These are phyloP conservation scores for Yamadazyma sp. DNA, from an alignment of 805 yeast species.

Conservation along the genomic window DNA sequence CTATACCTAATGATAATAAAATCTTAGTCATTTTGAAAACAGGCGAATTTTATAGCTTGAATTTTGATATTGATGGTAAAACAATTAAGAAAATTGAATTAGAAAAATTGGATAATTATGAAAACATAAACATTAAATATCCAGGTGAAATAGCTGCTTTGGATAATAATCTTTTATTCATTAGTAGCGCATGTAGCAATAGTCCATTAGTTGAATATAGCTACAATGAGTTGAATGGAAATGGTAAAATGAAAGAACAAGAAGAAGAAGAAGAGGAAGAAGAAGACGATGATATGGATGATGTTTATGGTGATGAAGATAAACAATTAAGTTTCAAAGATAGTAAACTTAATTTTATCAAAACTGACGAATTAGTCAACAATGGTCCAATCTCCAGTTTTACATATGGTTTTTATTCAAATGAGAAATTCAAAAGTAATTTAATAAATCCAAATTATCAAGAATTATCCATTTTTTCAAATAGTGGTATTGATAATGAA, in stretches of 20 bases:
- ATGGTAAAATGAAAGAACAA: constrained; percentile 8
- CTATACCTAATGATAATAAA: constrained; percentile 34
- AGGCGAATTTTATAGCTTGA: constrained; percentile 34
- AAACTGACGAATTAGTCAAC: constrained; percentile 55
- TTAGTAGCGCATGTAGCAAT: constrained; percentile 61
- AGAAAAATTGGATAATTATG: constrained; percentile 30
- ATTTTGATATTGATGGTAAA: constrained; percentile 42
- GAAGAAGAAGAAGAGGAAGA: constrained; percentile 32
- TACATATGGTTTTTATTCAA: constrained; percentile 58
- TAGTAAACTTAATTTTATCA: constrained; percentile 32
- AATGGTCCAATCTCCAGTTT: constrained; percentile 74
- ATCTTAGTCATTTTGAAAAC: constrained; percentile 27
- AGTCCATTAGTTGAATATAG: constrained; percentile 48
- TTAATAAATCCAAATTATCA: constrained; percentile 63
- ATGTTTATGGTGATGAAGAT: constrained; percentile 20
- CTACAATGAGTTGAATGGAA: constrained; percentile 13
- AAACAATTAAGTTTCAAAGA: constrained; percentile 11
- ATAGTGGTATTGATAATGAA: constrained; percentile 60
- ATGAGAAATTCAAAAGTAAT: constrained; percentile 55
- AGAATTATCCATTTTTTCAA: constrained; percentile 65
- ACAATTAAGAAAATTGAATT: constrained; percentile 33
- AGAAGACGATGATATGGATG: constrained; percentile 40
- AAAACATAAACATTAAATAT: constrained; percentile 31
- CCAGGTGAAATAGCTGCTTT: constrained; percentile 43
- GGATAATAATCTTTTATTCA: constrained; percentile 46